A percentile compares a stretch with the other conserved stretches of the same genome.
Evolutionary conservation across 139 green algal genomes (phyloP).

Genomic region (Haematococcus lacustris): DNA sequence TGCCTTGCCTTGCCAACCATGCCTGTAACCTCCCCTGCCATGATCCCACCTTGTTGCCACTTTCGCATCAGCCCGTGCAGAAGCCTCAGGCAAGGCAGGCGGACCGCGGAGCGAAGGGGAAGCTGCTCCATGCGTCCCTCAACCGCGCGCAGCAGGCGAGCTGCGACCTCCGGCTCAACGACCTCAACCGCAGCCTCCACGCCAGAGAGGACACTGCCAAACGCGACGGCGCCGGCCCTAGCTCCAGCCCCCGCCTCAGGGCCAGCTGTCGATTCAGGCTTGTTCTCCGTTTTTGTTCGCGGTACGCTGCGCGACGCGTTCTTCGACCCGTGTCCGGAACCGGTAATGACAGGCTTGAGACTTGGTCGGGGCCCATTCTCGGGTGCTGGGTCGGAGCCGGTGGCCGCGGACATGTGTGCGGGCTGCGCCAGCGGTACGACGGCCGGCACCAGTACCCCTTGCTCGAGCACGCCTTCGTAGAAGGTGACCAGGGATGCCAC

Average conservation of each 20-base stretch:
- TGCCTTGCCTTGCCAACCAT: too few species aligned
- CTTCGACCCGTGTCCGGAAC: neutral
- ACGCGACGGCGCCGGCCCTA: neutral
- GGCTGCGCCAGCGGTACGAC: conserved; percentile 5
- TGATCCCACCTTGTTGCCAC: neutral
- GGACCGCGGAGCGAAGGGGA: conserved; percentile 3
- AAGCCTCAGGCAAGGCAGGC: conserved; percentile 17
- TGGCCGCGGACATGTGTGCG: neutral
- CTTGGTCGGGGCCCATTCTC: neutral
- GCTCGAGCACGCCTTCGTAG: conserved; percentile 17
- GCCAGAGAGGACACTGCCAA: conserved; percentile 6
- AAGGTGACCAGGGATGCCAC: conserved; percentile 12
- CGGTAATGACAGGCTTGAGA: neutral
- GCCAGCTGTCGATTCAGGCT: neutral
- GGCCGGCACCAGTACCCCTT: conserved; percentile 19
- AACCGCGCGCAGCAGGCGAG: conserved; percentile 17
- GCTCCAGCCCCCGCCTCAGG: neutral
- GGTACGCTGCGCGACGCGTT: neutral
- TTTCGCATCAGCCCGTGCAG: conserved; percentile 9
- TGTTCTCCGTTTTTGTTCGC: neutral
- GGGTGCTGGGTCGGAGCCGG: neutral
- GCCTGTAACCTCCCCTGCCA: too few species aligned
- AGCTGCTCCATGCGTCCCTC: conserved; percentile 1
- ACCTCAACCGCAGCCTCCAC: conserved; percentile 11
- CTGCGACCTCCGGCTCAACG: neutral